Base-by-base conservation (phyloP, 371 early-diverging fungal genomes). In the Amoeboaphelidium occidentale region DNA sequence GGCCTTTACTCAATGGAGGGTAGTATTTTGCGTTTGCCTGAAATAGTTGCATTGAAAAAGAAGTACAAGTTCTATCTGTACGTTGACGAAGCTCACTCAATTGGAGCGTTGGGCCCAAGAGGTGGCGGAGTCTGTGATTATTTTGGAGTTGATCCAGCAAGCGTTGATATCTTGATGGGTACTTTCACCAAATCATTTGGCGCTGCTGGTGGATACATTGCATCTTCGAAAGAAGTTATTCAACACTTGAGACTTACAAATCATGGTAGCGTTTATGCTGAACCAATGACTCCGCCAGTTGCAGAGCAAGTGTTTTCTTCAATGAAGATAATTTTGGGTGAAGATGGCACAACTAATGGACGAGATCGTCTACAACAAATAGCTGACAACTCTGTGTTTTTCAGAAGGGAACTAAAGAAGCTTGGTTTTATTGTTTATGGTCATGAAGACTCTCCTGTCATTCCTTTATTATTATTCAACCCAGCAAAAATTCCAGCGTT, bases 1-100 rank as follows among this genome's bases (percentile, higher is more conserved):
- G 98, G 98, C 32, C 68, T 99, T 23, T 99, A 84, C 60, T 93
- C 96, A 13, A 98, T 98, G 98, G 99, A 99, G 62, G 99, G 98
- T 26, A 81, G 81, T 46, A 79, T 93, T 62, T 75, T 81, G 49
- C 76, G 81, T 48, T 64, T 98, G 49, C 85, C 86, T 28, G 84
- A 83, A 54, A 73, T 98, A 32, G 65, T 98, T 32, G 83, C 74
- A 47, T 65, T 99, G 50, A 92, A 90, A 60, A 75, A 78, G 52
- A 84, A 86, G 66, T 99, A 91, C 72, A 89, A 89, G 76, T 98
- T 93, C 67, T 91, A 91, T 66, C 67, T 98, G 49, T 98, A 91
- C 67, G 76, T 99, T 1, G 99, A 99, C 63, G 99, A 99, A 64
- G 99, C 99, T 3, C 99, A 99, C 62, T 96, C 97, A 21, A 88